These are phyloP conservation scores for Trifolium pratense DNA, from an alignment of 306 rosid genomes.

Conservation along the genomic window DNA sequence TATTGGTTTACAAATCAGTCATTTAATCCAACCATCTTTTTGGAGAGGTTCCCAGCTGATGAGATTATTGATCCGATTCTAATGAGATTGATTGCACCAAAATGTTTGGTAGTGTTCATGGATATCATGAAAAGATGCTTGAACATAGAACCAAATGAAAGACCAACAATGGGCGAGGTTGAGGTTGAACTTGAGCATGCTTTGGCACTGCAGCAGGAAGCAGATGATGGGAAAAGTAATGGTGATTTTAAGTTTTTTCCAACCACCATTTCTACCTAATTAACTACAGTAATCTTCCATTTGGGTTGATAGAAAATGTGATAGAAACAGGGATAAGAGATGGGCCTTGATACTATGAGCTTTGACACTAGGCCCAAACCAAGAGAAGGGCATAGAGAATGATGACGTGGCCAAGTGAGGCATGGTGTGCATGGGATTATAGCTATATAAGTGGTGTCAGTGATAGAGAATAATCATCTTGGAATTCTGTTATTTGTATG, in stretches of 20 bases:
- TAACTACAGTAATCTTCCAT: background rate
- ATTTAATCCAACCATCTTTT: slow-evolving; percentile 1
- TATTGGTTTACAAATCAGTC: background rate
- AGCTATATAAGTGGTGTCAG: too few relatives aligned
- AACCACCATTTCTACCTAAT: background rate
- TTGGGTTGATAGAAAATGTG: background rate
- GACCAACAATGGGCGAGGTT: slow-evolving; percentile 51
- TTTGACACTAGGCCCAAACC: too few relatives aligned
- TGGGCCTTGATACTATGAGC: too few relatives aligned
- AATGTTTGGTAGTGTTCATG: slow-evolving; percentile 24
- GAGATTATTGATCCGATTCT: slow-evolving; percentile 38
- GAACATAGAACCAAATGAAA: background rate
- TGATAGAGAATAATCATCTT: too few relatives aligned
- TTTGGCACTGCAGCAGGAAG: slow-evolving; percentile 37
- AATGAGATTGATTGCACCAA: slow-evolving; percentile 35
- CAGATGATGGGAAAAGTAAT: background rate
- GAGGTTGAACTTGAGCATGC: slow-evolving; percentile 46
- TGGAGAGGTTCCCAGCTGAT: background rate
- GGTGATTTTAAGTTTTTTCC: background rate
- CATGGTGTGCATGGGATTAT: too few relatives aligned
- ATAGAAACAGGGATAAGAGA: too few relatives aligned
- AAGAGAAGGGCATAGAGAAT: too few relatives aligned
- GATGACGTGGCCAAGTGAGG: too few relatives aligned
- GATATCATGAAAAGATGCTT: slow-evolving; percentile 36
- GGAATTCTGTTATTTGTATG: too few relatives aligned